phyloP scores from a whole-genome alignment of 2,329 filamentous ascomycete genomes.

The Botrytis deweyae region DNA sequence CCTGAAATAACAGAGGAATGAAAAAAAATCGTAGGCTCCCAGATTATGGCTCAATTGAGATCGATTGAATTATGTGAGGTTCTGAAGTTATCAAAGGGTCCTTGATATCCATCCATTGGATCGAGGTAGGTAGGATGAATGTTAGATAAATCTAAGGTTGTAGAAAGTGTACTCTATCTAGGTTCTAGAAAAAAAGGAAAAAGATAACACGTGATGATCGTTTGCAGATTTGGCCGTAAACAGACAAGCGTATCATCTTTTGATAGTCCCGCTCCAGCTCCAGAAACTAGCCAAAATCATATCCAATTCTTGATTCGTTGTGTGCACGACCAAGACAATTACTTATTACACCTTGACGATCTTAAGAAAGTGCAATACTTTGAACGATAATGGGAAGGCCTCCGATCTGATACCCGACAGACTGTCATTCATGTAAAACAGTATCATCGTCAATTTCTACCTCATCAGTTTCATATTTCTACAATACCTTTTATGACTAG shows the following conservation, averaged over 20 bases:
- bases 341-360: neutral
- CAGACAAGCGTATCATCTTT: neutral
- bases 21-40: neutral
- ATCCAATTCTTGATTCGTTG: neutral
- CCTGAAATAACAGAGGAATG: neutral
- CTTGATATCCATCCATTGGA: neutral
- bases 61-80: neutral
- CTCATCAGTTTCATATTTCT: neutral
- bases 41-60: neutral
- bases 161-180: neutral
- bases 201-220: neutral
- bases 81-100: neutral
- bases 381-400: neutral
- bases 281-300: neutral
- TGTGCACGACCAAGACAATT: neutral
- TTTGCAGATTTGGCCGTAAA: neutral
- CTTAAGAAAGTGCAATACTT: neutral
- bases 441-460: neutral
- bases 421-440: neutral
- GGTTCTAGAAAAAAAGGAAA: neutral
- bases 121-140: neutral
- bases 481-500: neutral
- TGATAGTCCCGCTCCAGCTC: neutral
- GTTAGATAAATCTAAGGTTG: neutral
- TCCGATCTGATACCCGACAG: neutral